phyloP scores from a whole-genome alignment of 2,329 filamentous ascomycete genomes.

The Cladophialophora psammophila region DNA sequence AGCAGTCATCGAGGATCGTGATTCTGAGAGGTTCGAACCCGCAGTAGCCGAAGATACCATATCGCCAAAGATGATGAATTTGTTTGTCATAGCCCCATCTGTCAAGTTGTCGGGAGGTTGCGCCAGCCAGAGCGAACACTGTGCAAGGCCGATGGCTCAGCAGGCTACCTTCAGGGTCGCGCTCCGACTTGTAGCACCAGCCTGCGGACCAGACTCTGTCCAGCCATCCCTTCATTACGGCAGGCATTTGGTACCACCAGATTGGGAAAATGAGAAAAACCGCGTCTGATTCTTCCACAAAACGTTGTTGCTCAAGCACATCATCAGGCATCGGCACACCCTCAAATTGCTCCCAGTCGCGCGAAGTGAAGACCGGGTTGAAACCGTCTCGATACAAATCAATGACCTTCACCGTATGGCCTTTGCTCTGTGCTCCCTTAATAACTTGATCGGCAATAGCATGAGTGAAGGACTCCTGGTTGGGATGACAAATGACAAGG shows the following conservation, averaged over 20 bases:
- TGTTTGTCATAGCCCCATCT: slow-evolving; percentile 26
- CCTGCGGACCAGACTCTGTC: slow-evolving; percentile 24
- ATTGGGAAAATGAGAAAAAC: slow-evolving; percentile 24
- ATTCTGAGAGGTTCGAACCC: slow-evolving; percentile 27
- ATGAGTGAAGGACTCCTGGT: slow-evolving; percentile 23
- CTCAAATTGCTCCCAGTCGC: slow-evolving; percentile 25
- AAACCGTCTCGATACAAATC: slow-evolving; percentile 22
- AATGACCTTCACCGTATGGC: slow-evolving; percentile 21
- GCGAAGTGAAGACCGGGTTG: slow-evolving; percentile 19
- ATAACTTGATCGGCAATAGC: slow-evolving; percentile 18
- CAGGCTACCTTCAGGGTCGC: slow-evolving; percentile 21
- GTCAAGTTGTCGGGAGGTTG: slow-evolving; percentile 16
- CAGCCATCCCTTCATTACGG: slow-evolving; percentile 25
- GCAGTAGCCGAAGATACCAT: slow-evolving; percentile 26
- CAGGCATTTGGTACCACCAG: slow-evolving; percentile 26
- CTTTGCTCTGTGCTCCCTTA: slow-evolving; percentile 18
- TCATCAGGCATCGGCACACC: slow-evolving; percentile 23
- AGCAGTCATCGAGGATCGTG: slow-evolving; percentile 23
- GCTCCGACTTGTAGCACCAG: slow-evolving; percentile 23
- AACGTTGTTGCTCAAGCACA: slow-evolving; percentile 22
- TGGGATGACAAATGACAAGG: slow-evolving; percentile 20
- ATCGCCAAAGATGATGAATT: slow-evolving; percentile 25
- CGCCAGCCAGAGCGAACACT: slow-evolving; percentile 21
- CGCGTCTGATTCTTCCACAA: slow-evolving; percentile 24
- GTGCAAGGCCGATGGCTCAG: slow-evolving; percentile 18